Conservation (phyloP, 768 basidiomycete genomes). For the Auricularia sp. region DNA sequence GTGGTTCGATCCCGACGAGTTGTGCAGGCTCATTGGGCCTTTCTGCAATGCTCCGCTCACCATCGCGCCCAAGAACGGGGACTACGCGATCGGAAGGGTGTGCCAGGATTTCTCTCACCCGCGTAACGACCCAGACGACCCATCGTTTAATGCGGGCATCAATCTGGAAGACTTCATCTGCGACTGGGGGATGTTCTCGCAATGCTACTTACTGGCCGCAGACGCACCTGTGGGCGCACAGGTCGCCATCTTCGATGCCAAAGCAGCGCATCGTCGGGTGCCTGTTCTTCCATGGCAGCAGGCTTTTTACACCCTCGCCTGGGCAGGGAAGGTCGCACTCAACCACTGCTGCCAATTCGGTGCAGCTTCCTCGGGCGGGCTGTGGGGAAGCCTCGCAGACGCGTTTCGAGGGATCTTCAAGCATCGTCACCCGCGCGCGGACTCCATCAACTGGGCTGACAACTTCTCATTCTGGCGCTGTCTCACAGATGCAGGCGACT, state of each 20-base stretch:
- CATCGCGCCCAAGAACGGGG: conserved; percentile 13
- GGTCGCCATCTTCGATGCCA: conserved; percentile 8
- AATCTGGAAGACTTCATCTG: conserved; percentile 16
- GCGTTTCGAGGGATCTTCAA: conserved; percentile 21
- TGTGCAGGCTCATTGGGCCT: conserved; percentile 19
- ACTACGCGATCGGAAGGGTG: not conserved
- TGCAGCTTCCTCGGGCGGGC: conserved; percentile 16
- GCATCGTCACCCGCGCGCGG: conserved; percentile 5
- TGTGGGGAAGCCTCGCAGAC: conserved; percentile 24
- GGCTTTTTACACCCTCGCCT: conserved; percentile 15
- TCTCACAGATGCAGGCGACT: not conserved
- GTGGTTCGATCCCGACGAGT: conserved; percentile 8
- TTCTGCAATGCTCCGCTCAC: conserved; percentile 23
- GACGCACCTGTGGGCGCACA: conserved; percentile 6
- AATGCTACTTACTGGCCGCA: conserved; percentile 5
- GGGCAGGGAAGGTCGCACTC: conserved; percentile 19
- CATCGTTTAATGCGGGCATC: conserved; percentile 24
- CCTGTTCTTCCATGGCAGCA: conserved; percentile 8
- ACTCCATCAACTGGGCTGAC: conserved; percentile 30
- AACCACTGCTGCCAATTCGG: conserved; percentile 26
- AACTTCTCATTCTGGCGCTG: conserved; percentile 21
- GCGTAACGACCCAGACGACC: conserved; percentile 9
- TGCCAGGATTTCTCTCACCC: conserved; percentile 27
- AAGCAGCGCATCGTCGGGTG: conserved; percentile 4
- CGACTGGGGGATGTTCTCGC: conserved; percentile 11